These are phyloP conservation scores for Fraxinus floribunda DNA, from an alignment of 305 asterid genomes.

Conservation along the genomic window DNA sequence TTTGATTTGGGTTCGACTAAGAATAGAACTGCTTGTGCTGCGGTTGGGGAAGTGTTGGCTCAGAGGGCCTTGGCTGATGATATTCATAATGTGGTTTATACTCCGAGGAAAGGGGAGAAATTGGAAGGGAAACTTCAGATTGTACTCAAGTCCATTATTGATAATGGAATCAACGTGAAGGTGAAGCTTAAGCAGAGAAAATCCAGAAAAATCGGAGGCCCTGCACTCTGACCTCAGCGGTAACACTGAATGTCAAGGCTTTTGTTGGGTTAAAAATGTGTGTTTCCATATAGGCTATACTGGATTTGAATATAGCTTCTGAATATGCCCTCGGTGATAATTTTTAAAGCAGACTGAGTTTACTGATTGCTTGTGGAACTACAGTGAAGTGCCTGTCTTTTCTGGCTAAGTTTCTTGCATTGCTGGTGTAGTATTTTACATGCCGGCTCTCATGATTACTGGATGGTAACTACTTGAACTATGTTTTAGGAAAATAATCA, in stretches of 20 bases:
- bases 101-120: slow-evolving; percentile 70
- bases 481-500: neutral
- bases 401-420: neutral
- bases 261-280: neutral
- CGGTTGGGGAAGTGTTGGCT: slow-evolving; percentile 68
- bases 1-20: slow-evolving; percentile 67
- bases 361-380: neutral
- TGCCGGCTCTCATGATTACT: neutral
- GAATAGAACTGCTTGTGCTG: slow-evolving; percentile 66
- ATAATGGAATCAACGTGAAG: slow-evolving; percentile 69
- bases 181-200: slow-evolving; percentile 71
- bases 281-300: neutral
- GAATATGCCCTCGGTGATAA: neutral
- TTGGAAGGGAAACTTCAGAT: slow-evolving; percentile 69
- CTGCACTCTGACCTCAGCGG: slow-evolving; percentile 24
- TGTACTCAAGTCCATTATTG: slow-evolving; percentile 57
- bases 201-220: slow-evolving; percentile 31
- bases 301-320: neutral
- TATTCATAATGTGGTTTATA: slow-evolving; percentile 68
- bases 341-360: neutral
- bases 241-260: neutral
- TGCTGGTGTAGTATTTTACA: neutral
- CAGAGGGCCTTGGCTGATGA: slow-evolving; percentile 82
- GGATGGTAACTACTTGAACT: neutral
- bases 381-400: neutral